Base-by-base conservation (phyloP, 768 basidiomycete genomes). In the Ramaria sp. region DNA sequence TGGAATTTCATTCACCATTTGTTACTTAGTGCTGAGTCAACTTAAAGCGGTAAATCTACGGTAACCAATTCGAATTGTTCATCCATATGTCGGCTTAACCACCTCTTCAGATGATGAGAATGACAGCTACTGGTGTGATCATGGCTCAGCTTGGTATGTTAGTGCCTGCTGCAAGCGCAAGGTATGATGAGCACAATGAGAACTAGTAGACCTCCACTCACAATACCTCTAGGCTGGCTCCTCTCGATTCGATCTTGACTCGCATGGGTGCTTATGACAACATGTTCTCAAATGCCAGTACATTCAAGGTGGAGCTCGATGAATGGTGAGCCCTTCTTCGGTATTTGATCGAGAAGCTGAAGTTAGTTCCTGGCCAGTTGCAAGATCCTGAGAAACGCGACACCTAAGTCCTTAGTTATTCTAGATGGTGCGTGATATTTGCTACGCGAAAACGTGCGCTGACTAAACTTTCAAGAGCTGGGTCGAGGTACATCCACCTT, bases 261-360 rank as follows among this genome's bases (percentile, higher is more conserved):
- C 83, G 95, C 24, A 98, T 98, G 96, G 96, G 96, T 9, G 96
- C 96, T 2, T 96, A 97, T 65, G 95, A 98, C 63, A 93, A 93
- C 64, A 92, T 95, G 87, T 94, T 93, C 67, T 84, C 88, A 2
- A 83, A 90, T 61, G 79, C 92, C 1, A 92, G 90, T 68, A 97
- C 95, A 0, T 99, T 98, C 78, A 96, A 97, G 66, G 96, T 99
- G 20, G 96, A 99, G 65, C 73, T 99, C 55, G 96, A 98, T 65
- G 96, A 99, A 78, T 91, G 91, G 91, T 92, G 61, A 39, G 67
- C 59, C 57, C 44, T 27, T 20, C n/a, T 22, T 47, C 24, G 3
- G 18, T 25, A 10, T 47, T 47, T 34, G 20, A 12, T 16, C 16
- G 25, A 43, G 42, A 16, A 18, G 42, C 25, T 43, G 25, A 43